Evolutionary conservation across 306 rosid species (phyloP), one percentile per base, ranked within the genome.

Genomic region (Luffa acutangula): DNA sequence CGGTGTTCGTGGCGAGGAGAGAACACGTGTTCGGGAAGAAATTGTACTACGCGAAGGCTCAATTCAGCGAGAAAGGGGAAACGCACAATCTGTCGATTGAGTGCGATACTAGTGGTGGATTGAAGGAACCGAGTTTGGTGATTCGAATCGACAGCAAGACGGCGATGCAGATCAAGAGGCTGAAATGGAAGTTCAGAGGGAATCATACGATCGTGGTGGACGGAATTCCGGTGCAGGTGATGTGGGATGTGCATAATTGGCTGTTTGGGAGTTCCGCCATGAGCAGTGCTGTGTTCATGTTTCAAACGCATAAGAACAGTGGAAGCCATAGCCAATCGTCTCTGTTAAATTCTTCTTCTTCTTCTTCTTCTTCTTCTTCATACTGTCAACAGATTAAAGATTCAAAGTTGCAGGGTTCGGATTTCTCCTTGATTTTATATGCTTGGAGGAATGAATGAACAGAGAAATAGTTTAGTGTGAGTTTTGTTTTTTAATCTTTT

Each of bases 191-290:
- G 76, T 94, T 94, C 83, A 76, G 97, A 33, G 98, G 98, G 0
- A 92, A 94, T 49, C 80, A 89, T 76, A 88, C 93, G 20, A 89
- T 94, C 85, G 58, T 88, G 81, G 93, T 94, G 63, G 96, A 92
- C 84, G 98, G 96, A 21, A 52, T 92, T 56, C 92, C 90, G 1
- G 90, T 94, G 52, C 86, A 92, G 85, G 97, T 94, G 71, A 90
- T 89, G 15, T 94, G 97, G 98, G 98, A 94, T 86, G 97, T 92
- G 21, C 95, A 92, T 85, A 85, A 90, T 80, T 94, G 97, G 98
- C 89, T 92, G 12, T 94, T 91, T 85, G 96, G 98, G 25, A 88
- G 82, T 79, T 75, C 91, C 8, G 76, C 90, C 7, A 77, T 84
- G 85, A 90, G 92, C 41, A 87, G 87, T 83, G 96, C 96, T 17